Conservation (phyloP, 495 filamentous ascomycete genomes). For the Tetracladium setigerum region DNA sequence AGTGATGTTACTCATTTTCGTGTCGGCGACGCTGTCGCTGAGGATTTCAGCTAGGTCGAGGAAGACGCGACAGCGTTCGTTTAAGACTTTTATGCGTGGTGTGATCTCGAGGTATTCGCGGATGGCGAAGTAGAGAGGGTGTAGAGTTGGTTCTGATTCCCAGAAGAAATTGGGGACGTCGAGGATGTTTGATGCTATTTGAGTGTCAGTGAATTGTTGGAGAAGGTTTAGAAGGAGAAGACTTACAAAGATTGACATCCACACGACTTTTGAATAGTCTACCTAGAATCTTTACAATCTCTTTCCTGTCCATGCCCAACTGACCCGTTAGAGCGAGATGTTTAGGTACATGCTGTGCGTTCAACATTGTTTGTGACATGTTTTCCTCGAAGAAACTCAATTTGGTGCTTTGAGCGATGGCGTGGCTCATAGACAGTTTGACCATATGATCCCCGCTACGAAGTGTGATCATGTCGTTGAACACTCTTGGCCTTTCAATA, state of each 20-base stretch:
- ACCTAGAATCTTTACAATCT: constrained; percentile 88
- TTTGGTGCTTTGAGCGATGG: constrained; percentile 96
- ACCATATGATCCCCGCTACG: constrained; percentile 94
- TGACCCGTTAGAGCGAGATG: constrained; percentile 81
- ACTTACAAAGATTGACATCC: constrained; percentile 94
- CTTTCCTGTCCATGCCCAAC: constrained; percentile 84
- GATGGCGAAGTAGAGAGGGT: constrained; percentile 89
- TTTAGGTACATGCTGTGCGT: constrained; percentile 87
- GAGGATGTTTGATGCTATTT: constrained; percentile 84
- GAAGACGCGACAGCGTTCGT: constrained; percentile 94
- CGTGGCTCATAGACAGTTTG: constrained; percentile 93
- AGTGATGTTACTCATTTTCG: constrained; percentile 87
- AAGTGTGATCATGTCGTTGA: constrained; percentile 98
- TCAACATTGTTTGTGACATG: constrained; percentile 89
- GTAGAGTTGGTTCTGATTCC: constrained; percentile 90
- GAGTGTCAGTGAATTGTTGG: constrained; percentile 3
- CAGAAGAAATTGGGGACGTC: constrained; percentile 99
- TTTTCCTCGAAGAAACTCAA: constrained; percentile 94
- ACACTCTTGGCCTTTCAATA: constrained; percentile 80
- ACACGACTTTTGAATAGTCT: constrained; percentile 88
- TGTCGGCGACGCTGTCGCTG: constrained; percentile 83
- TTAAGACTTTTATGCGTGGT: constrained; percentile 86
- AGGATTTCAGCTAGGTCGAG: constrained; percentile 94
- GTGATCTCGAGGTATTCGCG: constrained; percentile 98
- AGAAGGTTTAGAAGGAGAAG: not conserved